Percentiles rank a stretch among this genome's conserved stretches.
These are phyloP conservation scores for Dactylellina parvicollis DNA, from an alignment of 2,329 filamentous ascomycete genomes.

Conservation along the genomic window DNA sequence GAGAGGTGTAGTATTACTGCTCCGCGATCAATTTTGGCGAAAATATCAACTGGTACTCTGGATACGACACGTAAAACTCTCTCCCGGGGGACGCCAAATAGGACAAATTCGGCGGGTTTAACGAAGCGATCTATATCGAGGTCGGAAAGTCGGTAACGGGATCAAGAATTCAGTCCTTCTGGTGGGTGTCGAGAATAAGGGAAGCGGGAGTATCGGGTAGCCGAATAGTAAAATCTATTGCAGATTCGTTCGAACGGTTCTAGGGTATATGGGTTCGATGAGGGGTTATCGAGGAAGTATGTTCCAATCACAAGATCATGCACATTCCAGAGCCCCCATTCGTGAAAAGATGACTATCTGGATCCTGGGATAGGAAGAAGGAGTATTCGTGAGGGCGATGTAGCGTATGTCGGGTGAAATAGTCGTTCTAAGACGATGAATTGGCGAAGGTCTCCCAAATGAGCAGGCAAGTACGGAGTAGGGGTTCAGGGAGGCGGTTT, in stretches of 20 bases:
- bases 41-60: neutral
- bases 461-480: constrained; percentile 38
- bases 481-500: constrained; percentile 26
- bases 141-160: constrained; percentile 9
- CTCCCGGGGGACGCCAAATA: constrained; percentile 23
- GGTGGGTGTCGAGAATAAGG: constrained; percentile 6
- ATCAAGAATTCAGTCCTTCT: constrained; percentile 1
- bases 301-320: constrained; percentile 22
- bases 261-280: constrained; percentile 4
- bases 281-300: constrained; percentile 34
- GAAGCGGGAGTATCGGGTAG: neutral
- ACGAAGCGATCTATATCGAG: constrained; percentile 28
- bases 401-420: constrained; percentile 16
- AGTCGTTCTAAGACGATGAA: constrained; percentile 27
- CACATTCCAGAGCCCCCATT: neutral
- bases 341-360: constrained; percentile 11
- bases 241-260: constrained; percentile 1
- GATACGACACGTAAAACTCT: constrained; percentile 38
- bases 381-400: neutral
- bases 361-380: constrained; percentile 9
- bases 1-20: constrained; percentile 33
- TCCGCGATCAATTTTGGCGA: constrained; percentile 28
- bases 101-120: constrained; percentile 7
- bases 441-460: constrained; percentile 42
- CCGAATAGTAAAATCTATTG: constrained; percentile 14